Evolutionary conservation across 2,329 filamentous ascomycete species (phyloP).

Genomic region (Nannizziopsis barbatae): DNA sequence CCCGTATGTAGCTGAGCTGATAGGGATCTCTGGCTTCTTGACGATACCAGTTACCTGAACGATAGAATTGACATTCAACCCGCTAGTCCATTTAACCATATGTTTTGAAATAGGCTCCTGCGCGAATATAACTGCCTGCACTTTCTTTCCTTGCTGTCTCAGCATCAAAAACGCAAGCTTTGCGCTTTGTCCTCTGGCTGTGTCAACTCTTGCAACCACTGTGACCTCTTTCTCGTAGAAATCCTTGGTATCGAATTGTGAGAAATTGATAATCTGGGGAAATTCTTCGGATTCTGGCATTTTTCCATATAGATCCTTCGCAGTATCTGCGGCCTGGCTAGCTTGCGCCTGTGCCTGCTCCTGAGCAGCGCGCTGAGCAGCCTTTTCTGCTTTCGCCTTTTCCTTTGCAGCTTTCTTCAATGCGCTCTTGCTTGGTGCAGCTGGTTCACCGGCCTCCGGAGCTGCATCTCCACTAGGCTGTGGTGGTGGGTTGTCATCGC

Average conservation of each 20-base stretch:
- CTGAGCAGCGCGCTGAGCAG: conserved; percentile 57
- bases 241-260: conserved; percentile 41
- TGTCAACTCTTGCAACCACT: conserved; percentile 73
- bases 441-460: conserved; percentile 27
- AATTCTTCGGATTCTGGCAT: conserved; percentile 49
- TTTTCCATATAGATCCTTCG: conserved; percentile 69
- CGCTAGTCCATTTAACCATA: conserved; percentile 88
- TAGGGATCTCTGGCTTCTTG: conserved; percentile 70
- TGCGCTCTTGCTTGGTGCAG: conserved; percentile 60
- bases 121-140: conserved; percentile 68
- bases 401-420: conserved; percentile 82
- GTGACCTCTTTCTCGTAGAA: conserved; percentile 60
- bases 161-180: conserved; percentile 88
- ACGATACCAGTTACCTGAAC: conserved; percentile 71
- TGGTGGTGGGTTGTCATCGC: conserved; percentile 10
- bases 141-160: conserved; percentile 62
- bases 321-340: conserved; percentile 48
- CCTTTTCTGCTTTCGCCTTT: conserved; percentile 77
- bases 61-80: conserved; percentile 66
- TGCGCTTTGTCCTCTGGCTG: conserved; percentile 74
- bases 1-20: conserved; percentile 75
- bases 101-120: conserved; percentile 57
- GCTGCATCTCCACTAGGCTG: conserved; percentile 25
- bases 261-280: conserved; percentile 50
- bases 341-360: conserved; percentile 59